These are phyloP conservation scores for Canariomyces notabilis DNA, from an alignment of 2,329 filamentous ascomycete species.

Conservation along the genomic window DNA sequence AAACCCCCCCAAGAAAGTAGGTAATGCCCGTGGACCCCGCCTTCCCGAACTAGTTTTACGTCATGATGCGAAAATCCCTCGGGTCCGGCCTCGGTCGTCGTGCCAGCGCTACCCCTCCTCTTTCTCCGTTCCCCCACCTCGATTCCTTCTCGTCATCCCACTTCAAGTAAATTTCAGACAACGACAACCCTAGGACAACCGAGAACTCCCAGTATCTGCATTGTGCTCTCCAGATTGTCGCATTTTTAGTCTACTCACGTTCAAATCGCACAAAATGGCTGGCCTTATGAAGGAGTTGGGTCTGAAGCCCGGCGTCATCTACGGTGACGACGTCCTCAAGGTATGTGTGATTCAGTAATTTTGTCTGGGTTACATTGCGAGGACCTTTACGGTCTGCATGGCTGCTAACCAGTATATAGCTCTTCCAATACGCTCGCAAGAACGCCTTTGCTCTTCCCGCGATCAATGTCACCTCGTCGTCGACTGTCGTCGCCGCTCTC, in stretches of 20 bases:
- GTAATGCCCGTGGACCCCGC: neutral
- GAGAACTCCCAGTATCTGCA: too few relatives aligned
- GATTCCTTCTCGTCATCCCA: neutral
- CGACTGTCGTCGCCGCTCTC: conserved; percentile 68
- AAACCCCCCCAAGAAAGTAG: neutral
- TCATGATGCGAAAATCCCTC: neutral
- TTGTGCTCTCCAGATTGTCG: too few relatives aligned
- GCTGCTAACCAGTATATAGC: conserved; percentile 30
- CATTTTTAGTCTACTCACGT: too few relatives aligned
- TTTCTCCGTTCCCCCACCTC: neutral
- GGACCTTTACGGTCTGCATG: neutral
- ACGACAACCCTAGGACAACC: too few relatives aligned
- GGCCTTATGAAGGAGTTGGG: neutral
- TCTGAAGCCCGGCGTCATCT: neutral
- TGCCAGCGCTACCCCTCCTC: neutral
- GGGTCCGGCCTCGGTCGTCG: neutral
- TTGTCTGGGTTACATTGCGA: neutral
- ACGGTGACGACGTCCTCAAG: neutral
- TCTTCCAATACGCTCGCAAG: conserved; percentile 88
- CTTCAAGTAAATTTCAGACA: too few relatives aligned
- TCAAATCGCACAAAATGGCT: neutral
- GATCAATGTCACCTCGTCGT: conserved; percentile 91
- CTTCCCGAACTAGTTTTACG: neutral
- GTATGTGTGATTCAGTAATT: neutral
- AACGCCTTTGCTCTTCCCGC: conserved; percentile 85